Percentiles rank a stretch among this genome's conserved stretches.
Conservation (phyloP, 208 protist species). For the Trypanosomatidae sp. region DNA sequence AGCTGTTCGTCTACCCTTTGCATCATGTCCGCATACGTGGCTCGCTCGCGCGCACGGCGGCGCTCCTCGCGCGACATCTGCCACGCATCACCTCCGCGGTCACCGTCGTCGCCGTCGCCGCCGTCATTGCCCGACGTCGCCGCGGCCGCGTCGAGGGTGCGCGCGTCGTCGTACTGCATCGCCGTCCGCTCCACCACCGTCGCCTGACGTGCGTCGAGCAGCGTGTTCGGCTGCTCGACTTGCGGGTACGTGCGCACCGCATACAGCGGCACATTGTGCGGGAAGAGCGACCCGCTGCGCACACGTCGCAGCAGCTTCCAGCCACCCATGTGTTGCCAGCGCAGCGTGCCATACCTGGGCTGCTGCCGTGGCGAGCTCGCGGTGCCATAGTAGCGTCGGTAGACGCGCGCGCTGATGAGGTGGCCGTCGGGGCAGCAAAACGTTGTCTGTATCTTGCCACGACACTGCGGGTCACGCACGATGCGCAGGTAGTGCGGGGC, state of each 20-base stretch:
- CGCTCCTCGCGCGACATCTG: constrained; percentile 51
- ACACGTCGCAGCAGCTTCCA: constrained; percentile 72
- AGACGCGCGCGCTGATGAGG: constrained; percentile 56
- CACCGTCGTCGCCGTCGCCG: constrained; percentile 12
- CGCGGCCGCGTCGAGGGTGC: constrained; percentile 25
- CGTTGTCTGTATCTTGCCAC: constrained; percentile 63
- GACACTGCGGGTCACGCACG: constrained; percentile 61
- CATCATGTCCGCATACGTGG: constrained; percentile 31
- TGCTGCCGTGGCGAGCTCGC: constrained; percentile 36
- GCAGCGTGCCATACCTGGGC: constrained; percentile 41
- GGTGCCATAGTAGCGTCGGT: constrained; percentile 79
- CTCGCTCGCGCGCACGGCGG: constrained; percentile 15
- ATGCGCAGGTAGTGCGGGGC: constrained; percentile 52
- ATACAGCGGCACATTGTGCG: constrained; percentile 69
- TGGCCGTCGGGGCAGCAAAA: constrained; percentile 75
- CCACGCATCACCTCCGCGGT: too few species aligned
- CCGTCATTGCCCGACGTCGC: constrained; percentile 26
- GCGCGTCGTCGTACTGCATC: constrained; percentile 76
- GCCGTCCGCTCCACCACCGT: constrained; percentile 79
- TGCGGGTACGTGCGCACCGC: constrained; percentile 61
- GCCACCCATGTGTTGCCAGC: constrained; percentile 84
- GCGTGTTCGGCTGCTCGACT: constrained; percentile 72
- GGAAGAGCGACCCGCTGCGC: constrained; percentile 60
- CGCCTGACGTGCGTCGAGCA: constrained; percentile 44
- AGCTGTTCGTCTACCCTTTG: constrained; percentile 45